phyloP scores from a whole-genome alignment of 2,329 filamentous ascomycete genomes.

The Didymella pinodella region DNA sequence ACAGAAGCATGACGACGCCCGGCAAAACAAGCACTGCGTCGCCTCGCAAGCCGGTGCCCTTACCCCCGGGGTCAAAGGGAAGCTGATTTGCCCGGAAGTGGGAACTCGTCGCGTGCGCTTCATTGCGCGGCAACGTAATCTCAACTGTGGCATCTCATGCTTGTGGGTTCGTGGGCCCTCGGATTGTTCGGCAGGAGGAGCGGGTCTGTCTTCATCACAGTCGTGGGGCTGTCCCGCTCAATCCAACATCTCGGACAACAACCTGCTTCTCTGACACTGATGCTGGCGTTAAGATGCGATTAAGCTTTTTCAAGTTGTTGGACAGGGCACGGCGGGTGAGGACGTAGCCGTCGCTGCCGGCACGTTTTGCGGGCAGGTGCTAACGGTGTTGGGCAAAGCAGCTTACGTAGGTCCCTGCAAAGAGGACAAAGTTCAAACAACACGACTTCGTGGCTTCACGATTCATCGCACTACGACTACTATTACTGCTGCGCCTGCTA shows the following conservation, averaged over 20 bases:
- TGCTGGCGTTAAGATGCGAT: conserved; percentile 3
- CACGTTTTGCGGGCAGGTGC: not conserved
- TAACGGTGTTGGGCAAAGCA: conserved; percentile 13
- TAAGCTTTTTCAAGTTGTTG: conserved; percentile 4
- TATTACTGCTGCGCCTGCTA: conserved; percentile 4
- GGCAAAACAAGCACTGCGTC: conserved; percentile 18
- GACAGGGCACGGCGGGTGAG: conserved; percentile 6
- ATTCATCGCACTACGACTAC: conserved; percentile 18
- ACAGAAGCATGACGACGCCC: conserved; percentile 37
- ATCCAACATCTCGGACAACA: conserved; percentile 10
- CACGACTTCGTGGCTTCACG: conserved; percentile 7
- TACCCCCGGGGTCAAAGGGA: conserved; percentile 13
- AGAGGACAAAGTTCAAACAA: not conserved
- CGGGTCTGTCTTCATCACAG: conserved; percentile 14
- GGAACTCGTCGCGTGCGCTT: conserved; percentile 29
- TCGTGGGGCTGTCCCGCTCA: conserved; percentile 15
- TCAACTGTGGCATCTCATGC: conserved; percentile 13
- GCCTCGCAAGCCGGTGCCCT: conserved; percentile 11
- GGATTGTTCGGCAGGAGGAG: conserved; percentile 18
- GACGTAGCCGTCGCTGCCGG: conserved; percentile 14
- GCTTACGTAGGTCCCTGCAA: conserved; percentile 18
- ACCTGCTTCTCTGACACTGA: conserved; percentile 10
- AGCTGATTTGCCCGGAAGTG: conserved; percentile 23
- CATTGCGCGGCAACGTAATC: conserved; percentile 16
- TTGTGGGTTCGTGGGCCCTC: conserved; percentile 12